These are phyloP conservation scores for Plasmodium reichenowi DNA, from an alignment of 169 alveolate species.

Conservation along the genomic window DNA sequence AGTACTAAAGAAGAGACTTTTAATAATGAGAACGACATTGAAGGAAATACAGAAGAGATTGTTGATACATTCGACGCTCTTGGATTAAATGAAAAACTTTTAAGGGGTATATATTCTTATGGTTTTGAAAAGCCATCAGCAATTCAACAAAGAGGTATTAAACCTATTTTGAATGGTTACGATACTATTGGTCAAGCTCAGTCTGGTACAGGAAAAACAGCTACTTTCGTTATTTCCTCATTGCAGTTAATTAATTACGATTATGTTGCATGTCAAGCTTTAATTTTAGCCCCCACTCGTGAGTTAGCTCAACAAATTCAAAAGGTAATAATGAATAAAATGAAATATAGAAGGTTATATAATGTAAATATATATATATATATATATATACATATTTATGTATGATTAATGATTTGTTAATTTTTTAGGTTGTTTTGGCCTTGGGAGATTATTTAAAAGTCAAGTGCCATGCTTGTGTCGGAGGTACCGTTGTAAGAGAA, in stretches of 20 bases:
- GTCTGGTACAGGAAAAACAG: constrained; percentile 99
- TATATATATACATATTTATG: constrained; percentile 1
- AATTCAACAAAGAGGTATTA: constrained; percentile 98
- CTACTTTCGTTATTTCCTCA: constrained; percentile 98
- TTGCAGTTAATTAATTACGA: constrained; percentile 93
- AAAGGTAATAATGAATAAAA: constrained; percentile 83
- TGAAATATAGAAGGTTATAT: neutral
- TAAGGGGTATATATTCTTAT: constrained; percentile 97
- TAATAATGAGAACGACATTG: constrained; percentile 71
- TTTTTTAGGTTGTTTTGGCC: constrained; percentile 91
- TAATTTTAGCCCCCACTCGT: constrained; percentile 97
- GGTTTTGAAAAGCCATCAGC: constrained; percentile 99
- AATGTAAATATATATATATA: neutral
- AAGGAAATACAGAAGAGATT: constrained; percentile 81
- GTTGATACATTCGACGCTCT: constrained; percentile 94
- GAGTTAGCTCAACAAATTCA: constrained; percentile 98
- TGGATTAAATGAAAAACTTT: constrained; percentile 95
- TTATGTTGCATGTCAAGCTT: constrained; percentile 91
- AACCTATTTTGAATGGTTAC: constrained; percentile 97
- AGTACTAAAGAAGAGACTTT: constrained; percentile 73
- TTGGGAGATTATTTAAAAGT: constrained; percentile 98
- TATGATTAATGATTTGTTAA: neutral
- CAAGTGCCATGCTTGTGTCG: constrained; percentile 95
- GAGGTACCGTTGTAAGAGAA: constrained; percentile 97
- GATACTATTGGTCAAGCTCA: constrained; percentile 98